Percentiles rank a stretch among this genome's conserved stretches.
Conservation (phyloP, 2,329 filamentous ascomycete species). For the Hirsutella minnesotensis region DNA sequence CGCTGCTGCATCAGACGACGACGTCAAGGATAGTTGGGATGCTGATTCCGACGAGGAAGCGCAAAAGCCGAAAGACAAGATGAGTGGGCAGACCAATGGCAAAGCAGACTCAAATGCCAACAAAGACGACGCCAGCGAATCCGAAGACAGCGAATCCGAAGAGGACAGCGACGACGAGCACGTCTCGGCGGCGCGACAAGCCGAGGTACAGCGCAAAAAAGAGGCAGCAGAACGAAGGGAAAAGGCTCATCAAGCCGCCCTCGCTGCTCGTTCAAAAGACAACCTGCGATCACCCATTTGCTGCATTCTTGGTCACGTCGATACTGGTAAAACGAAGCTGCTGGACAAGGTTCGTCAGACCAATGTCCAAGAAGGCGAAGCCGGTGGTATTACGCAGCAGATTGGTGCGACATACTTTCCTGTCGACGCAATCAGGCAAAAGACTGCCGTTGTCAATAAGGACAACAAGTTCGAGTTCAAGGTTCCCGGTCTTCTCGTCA, state of each 20-base stretch:
- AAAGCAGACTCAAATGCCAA: slow-evolving; percentile 27
- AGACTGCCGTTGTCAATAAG: slow-evolving; percentile 86
- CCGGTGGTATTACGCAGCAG: slow-evolving; percentile 98
- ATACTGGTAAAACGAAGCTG: slow-evolving; percentile 99
- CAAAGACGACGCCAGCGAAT: slow-evolving; percentile 14
- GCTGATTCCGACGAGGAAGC: slow-evolving; percentile 66
- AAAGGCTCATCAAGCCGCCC: slow-evolving; percentile 80
- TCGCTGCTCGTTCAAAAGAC: slow-evolving; percentile 85
- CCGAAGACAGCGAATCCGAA: slow-evolving; percentile 22
- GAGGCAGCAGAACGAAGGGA: slow-evolving; percentile 82
- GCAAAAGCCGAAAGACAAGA: slow-evolving; percentile 22
- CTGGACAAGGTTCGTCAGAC: slow-evolving; percentile 97
- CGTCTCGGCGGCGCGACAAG: slow-evolving; percentile 58
- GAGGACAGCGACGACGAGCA: slow-evolving; percentile 62
- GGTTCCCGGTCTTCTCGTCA: slow-evolving; percentile 89
- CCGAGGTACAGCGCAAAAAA: slow-evolving; percentile 67
- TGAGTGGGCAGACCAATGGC: slow-evolving; percentile 11
- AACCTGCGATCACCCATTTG: slow-evolving; percentile 95
- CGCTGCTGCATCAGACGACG: slow-evolving; percentile 58
- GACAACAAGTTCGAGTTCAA: slow-evolving; percentile 92
- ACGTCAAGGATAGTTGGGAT: slow-evolving; percentile 93
- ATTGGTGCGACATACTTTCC: slow-evolving; percentile 99
- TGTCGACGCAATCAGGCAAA: slow-evolving; percentile 80
- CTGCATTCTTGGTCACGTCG: slow-evolving; percentile 99
- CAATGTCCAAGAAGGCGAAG: slow-evolving; percentile 97